These are phyloP conservation scores for Salvia sclarea DNA, from an alignment of 305 asterid genomes.

Conservation along the genomic window DNA sequence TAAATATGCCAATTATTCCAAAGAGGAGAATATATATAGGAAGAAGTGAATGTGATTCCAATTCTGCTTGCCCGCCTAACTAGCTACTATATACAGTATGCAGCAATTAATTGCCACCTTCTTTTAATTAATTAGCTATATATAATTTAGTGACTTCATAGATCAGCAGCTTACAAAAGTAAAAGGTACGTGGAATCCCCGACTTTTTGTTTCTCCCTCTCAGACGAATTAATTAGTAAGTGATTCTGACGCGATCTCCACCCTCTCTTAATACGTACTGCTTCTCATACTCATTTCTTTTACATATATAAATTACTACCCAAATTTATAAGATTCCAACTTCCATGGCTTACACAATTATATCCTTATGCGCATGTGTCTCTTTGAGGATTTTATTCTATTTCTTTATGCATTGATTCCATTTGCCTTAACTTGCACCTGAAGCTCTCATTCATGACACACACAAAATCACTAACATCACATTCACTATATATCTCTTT, in stretches of 20 bases:
- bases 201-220: slow-evolving; percentile 25
- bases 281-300: not conserved
- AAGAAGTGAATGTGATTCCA: not conserved
- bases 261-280: not conserved
- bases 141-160: not conserved
- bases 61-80: not conserved
- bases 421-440: not conserved
- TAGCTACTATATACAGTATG: not conserved
- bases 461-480: too few relatives aligned
- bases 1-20: not conserved
- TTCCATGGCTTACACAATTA: not conserved
- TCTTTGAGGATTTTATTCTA: slow-evolving; percentile 15
- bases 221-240: not conserved
- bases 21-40: not conserved
- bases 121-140: not conserved
- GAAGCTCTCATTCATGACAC: not conserved
- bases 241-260: slow-evolving; percentile 42
- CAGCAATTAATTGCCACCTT: not conserved
- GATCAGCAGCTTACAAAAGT: not conserved
- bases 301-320: not conserved
- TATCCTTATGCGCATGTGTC: not conserved
- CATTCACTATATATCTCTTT: too few relatives aligned
- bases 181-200: slow-evolving; percentile 20
- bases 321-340: not conserved
- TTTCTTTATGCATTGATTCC: slow-evolving; percentile 3